phyloP scores from a whole-genome alignment of 306 rosid species.

The Glycine soja region DNA sequence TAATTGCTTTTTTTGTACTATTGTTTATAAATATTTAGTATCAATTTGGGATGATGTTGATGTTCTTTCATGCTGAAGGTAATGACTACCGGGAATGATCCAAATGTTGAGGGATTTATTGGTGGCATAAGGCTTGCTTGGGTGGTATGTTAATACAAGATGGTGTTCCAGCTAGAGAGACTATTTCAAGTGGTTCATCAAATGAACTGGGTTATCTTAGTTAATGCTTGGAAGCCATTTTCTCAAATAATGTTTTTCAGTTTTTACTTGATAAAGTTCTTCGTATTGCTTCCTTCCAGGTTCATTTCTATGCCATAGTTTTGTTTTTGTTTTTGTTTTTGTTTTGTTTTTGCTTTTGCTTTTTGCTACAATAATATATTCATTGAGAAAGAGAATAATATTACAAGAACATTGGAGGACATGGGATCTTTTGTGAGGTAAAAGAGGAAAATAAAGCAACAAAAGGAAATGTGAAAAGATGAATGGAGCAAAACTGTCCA shows the following conservation, averaged over 20 bases:
- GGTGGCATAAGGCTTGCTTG: slow-evolving; percentile 89
- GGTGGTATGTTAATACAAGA: slow-evolving; percentile 86
- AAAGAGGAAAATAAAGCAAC: not conserved
- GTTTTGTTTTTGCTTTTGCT: not conserved
- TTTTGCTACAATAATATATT: slow-evolving; percentile 25
- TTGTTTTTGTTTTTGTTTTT: not conserved
- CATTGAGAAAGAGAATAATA: slow-evolving; percentile 20
- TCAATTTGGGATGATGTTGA: slow-evolving; percentile 46
- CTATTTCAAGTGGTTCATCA: slow-evolving; percentile 67
- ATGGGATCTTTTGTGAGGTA: slow-evolving; percentile 1
- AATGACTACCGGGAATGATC: slow-evolving; percentile 80
- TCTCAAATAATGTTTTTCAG: slow-evolving; percentile 82
- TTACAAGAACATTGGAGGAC: not conserved
- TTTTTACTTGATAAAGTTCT: slow-evolving; percentile 85
- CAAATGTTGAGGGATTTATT: slow-evolving; percentile 70
- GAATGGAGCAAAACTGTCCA: slow-evolving; percentile 19
- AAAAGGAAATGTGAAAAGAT: not conserved
- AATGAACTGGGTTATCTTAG: slow-evolving; percentile 67
- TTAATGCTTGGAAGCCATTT: slow-evolving; percentile 81
- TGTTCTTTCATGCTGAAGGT: slow-evolving; percentile 60
- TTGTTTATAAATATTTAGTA: slow-evolving; percentile 33
- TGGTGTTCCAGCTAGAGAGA: slow-evolving; percentile 63
- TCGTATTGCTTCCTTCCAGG: slow-evolving; percentile 90
- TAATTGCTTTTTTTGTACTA: slow-evolving; percentile 32
- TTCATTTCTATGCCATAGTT: slow-evolving; percentile 43